These are phyloP conservation scores for Sphagnurus paluster DNA, from an alignment of 1,284 basidiomycete species.

Conservation along the genomic window DNA sequence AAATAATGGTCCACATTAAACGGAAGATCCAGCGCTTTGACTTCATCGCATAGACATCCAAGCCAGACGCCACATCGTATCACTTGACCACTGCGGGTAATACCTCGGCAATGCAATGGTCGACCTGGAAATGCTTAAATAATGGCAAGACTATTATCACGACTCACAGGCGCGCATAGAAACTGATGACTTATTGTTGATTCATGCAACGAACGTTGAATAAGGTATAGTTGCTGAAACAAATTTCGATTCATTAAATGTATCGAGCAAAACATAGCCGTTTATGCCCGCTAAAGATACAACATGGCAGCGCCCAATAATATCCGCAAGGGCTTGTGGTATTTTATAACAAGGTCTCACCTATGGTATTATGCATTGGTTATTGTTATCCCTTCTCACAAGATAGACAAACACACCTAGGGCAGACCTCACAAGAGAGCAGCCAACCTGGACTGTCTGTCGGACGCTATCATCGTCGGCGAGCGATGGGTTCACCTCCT, in stretches of 20 bases:
- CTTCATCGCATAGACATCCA: no score
- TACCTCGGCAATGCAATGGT: no score
- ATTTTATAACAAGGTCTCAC: conserved; percentile 38
- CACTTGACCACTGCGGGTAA: no score
- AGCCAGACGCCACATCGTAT: no score
- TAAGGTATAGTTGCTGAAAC: background rate
- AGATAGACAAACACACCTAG: conserved; percentile 53
- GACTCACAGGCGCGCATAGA: no score
- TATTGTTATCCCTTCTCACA: background rate
- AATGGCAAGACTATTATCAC: no score
- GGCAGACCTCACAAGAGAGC: conserved; percentile 88
- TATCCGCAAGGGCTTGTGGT: background rate
- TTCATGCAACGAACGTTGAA: no score
- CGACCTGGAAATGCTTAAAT: no score
- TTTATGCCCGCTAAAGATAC: conserved; percentile 1
- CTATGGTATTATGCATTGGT: conserved; percentile 24
- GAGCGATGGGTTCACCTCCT: conserved; percentile 97
- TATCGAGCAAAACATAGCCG: background rate
- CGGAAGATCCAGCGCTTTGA: no score
- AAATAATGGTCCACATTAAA: no score
- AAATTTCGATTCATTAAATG: background rate
- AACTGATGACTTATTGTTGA: no score
- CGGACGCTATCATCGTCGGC: conserved; percentile 70
- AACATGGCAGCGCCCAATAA: background rate
- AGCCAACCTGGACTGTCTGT: conserved; percentile 93